A percentile compares a stretch with the other conserved stretches of the same genome.
Evolutionary conservation across 306 rosid genomes (phyloP).

Genomic region (Sechiopsis laciniata): DNA sequence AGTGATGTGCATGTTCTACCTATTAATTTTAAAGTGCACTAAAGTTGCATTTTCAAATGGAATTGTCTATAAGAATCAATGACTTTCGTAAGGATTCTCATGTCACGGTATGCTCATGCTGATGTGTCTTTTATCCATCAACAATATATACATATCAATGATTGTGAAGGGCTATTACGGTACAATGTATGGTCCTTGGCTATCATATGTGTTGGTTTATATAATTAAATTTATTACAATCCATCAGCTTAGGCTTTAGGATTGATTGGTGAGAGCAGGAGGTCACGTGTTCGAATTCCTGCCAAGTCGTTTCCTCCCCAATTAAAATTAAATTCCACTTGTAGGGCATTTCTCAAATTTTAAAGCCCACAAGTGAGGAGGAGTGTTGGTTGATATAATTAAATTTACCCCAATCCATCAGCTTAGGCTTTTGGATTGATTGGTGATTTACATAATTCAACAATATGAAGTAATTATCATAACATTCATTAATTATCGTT

Average conservation of each 20-base stretch:
- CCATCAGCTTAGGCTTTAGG: no score
- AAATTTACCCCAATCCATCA: no score
- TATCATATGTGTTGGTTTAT: neutral
- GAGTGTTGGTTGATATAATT: no score
- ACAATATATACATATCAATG: neutral
- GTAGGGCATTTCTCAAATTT: no score
- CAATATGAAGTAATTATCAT: neutral
- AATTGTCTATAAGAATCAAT: neutral
- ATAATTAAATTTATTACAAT: no score
- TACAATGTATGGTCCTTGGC: slow-evolving; percentile 1
- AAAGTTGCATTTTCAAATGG: neutral
- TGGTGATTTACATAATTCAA: no score
- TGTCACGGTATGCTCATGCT: neutral
- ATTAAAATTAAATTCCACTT: no score
- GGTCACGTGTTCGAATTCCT: no score
- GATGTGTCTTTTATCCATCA: neutral
- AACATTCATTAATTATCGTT: neutral
- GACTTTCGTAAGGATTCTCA: neutral
- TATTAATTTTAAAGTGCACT: neutral
- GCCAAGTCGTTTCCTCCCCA: no score
- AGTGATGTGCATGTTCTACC: neutral
- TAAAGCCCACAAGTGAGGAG: no score
- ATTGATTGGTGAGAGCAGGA: no score
- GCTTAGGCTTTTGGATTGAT: no score
- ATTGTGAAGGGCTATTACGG: neutral